Conservation (phyloP, 306 rosid species). For the Glycine latifolia region DNA sequence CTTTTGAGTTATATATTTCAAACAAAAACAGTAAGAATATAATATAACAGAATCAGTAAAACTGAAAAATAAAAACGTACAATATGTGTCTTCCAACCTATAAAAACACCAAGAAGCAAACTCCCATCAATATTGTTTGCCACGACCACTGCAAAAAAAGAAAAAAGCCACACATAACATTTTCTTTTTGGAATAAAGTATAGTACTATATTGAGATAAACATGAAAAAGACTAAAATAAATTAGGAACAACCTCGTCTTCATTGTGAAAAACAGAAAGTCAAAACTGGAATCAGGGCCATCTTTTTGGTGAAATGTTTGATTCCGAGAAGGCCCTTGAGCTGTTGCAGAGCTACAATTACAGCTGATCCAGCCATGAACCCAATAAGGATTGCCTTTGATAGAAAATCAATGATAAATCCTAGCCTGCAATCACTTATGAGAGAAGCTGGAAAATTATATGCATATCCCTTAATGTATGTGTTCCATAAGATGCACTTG, state of each 20-base stretch:
- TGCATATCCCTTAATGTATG: too few relatives aligned
- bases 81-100: constrained; percentile 63
- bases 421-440: constrained; percentile 64
- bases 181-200: not conserved
- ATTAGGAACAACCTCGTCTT: too few relatives aligned
- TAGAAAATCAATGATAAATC: constrained; percentile 90
- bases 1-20: not conserved
- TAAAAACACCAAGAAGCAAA: constrained; percentile 70
- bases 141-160: constrained; percentile 83
- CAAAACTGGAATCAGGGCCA: constrained; percentile 66
- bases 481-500: too few relatives aligned
- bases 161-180: constrained; percentile 19
- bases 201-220: not conserved
- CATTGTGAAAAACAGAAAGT: too few relatives aligned
- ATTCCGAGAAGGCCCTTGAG: constrained; percentile 86
- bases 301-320: constrained; percentile 71
- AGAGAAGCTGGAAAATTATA: too few relatives aligned
- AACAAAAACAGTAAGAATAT: not conserved
- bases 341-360: constrained; percentile 88
- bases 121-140: constrained; percentile 82
- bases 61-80: constrained; percentile 53
- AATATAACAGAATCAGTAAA: not conserved
- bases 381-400: constrained; percentile 89
- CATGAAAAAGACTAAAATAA: not conserved
- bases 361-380: constrained; percentile 76